Base-by-base conservation (phyloP, 768 basidiomycete species). In the Russula emetica region DNA sequence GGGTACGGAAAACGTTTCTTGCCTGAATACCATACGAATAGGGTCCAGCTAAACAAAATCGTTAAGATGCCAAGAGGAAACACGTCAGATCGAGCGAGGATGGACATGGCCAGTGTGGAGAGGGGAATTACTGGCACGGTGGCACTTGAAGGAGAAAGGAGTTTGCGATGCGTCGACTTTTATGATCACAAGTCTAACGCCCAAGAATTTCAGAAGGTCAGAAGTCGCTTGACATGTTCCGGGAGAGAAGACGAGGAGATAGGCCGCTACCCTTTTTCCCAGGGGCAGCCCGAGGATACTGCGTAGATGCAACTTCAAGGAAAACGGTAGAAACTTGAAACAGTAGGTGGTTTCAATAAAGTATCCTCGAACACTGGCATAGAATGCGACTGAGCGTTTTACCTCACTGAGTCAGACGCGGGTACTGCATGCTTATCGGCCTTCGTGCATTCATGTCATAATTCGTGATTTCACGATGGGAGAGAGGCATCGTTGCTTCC, bases 1-100 rank as follows among this genome's bases (percentile, higher is more conserved):
- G 52, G 52, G 22, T 54, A 54, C 13, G 32, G 16, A 14, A 54
- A 22, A n/a, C 32, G 52, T 36, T 54, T 54, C 52, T 54, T 54
- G 52, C 6, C n/a, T 36, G 52, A n/a, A 54, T 54, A 22, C 32
- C 32, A 22, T 4, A 34, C 52, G 10, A 54, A 34, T 14, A 32
- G 14, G 20, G 52, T 10, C 18, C n/a, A 32, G 52, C n/a, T 3
- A 8, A 36, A 22, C 5, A 54, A 2, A 22, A 14, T 11, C 1
- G 34, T 14, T 32, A 36, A 22, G 34, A 32, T 13, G 2, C 11
- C 52, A 34, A 34, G 52, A 16, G 34, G 32, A 13, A 54, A 22
- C 45, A 24, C 10, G n/a, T 36, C 52, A 7, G 18, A 22, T 54
- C n/a, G 32, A 14, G 34, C 0, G 32, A 36, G 32, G 7, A 22